phyloP scores from a whole-genome alignment of 2,329 filamentous ascomycete species.

The Epichloe amarillans region DNA sequence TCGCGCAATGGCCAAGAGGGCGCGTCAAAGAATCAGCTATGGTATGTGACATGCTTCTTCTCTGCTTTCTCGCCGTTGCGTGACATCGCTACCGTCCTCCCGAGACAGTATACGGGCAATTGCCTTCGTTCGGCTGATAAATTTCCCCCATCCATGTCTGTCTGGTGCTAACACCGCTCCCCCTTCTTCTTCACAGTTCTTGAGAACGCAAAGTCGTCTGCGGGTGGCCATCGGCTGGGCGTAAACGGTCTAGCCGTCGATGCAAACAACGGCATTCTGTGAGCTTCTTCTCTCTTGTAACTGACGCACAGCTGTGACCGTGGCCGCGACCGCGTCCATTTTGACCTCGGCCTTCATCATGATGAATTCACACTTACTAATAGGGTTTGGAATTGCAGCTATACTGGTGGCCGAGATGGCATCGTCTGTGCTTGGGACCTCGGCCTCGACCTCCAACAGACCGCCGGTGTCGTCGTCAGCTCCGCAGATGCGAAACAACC shows the following conservation, averaged over 20 bases:
- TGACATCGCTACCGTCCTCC: neutral
- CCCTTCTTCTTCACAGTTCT: conserved; percentile 30
- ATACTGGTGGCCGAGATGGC: conserved; percentile 90
- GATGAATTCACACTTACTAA: neutral
- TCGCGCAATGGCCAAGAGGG: conserved; percentile 49
- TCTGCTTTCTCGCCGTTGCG: neutral
- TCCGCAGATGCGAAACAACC: conserved; percentile 18
- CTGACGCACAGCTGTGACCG: neutral
- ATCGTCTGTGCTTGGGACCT: conserved; percentile 94
- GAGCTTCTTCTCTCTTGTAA: conserved; percentile 23
- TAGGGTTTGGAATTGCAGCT: conserved; percentile 38
- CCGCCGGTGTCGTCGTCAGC: conserved; percentile 14
- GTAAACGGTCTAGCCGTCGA: conserved; percentile 93
- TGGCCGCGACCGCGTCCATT: no score
- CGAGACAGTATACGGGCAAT: neutral
- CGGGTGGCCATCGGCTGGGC: conserved; percentile 77
- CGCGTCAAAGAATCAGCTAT: conserved; percentile 58
- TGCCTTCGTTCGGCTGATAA: no score
- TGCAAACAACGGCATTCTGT: conserved; percentile 72
- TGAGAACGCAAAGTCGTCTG: conserved; percentile 43
- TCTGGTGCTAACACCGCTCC: conserved; percentile 1
- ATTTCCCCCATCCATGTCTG: neutral
- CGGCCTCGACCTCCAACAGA: conserved; percentile 48
- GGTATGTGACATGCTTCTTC: conserved; percentile 26
- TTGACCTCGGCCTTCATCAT: no score